phyloP scores from a whole-genome alignment of 148 eudicot genomes.

The Chenopodium suecicum region DNA sequence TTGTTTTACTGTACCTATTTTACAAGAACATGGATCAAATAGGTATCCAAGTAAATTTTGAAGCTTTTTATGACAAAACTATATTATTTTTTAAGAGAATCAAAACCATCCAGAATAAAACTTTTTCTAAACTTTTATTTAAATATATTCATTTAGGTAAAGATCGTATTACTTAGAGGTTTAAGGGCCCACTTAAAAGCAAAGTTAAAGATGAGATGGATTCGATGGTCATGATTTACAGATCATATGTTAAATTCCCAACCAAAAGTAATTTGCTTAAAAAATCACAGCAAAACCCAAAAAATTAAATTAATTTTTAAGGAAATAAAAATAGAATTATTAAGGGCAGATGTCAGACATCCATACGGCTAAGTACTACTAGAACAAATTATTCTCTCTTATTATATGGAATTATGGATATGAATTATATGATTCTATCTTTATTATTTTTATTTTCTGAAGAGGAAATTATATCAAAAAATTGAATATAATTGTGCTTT shows the following conservation, averaged over 20 bases:
- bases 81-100: conserved; percentile 3
- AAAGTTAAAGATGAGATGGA: conserved; percentile 25
- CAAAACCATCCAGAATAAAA: conserved; percentile 28
- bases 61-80: conserved; percentile 1
- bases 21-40: conserved; percentile 25
- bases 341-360: conserved; percentile 34
- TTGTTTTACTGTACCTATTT: not conserved
- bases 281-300: conserved; percentile 1
- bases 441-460: not conserved
- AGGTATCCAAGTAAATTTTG: conserved; percentile 9
- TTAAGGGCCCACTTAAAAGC: conserved; percentile 18
- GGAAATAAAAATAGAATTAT: not conserved
- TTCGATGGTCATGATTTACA: conserved; percentile 33
- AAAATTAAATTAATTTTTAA: not conserved
- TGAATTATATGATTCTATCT: conserved; percentile 4
- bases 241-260: conserved; percentile 22
- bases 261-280: conserved; percentile 18
- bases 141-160: not conserved
- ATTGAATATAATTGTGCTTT: not conserved
- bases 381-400: conserved; percentile 23
- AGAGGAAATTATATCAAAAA: not conserved
- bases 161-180: not conserved
- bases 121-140: conserved; percentile 10
- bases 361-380: conserved; percentile 35
- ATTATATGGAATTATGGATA: conserved; percentile 20